These are phyloP conservation scores for Erigeron canadensis DNA, from an alignment of 129 eudicot genomes.

Conservation along the genomic window DNA sequence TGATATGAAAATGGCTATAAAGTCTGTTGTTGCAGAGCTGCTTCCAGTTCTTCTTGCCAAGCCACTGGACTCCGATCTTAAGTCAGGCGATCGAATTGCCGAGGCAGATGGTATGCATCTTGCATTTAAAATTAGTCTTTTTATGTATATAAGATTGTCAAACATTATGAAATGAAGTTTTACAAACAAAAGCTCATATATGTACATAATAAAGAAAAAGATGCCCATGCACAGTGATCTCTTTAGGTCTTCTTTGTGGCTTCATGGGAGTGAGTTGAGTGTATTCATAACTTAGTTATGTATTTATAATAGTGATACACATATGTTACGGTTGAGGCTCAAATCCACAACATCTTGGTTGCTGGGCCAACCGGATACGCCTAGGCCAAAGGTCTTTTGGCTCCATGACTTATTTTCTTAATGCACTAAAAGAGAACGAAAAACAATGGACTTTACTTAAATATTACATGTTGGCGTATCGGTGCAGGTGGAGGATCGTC, in stretches of 20 bases:
- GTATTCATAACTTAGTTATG: background rate
- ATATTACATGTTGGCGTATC: conserved; percentile 31
- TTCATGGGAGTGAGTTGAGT: background rate
- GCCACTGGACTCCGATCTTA: conserved; percentile 56
- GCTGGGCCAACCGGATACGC: no score
- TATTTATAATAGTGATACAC: no score
- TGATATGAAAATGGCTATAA: conserved; percentile 91
- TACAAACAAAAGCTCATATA: background rate
- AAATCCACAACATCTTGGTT: no score
- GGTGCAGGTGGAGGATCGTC: conserved; percentile 89
- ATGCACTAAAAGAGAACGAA: background rate
- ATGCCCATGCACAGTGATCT: background rate
- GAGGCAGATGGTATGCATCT: conserved; percentile 87
- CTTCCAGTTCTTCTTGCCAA: conserved; percentile 68
- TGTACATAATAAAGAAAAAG: background rate
- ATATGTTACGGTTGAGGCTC: no score
- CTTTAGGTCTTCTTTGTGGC: background rate
- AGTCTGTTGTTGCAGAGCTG: conserved; percentile 69
- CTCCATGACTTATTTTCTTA: background rate
- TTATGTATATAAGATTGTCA: no score
- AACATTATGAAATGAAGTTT: background rate
- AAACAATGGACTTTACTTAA: background rate
- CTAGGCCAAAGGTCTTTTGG: no score
- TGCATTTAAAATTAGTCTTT: background rate
- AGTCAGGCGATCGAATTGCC: conserved; percentile 56